phyloP scores from a whole-genome alignment of 176 grass and related monocot species.

The Carex kokanica region DNA sequence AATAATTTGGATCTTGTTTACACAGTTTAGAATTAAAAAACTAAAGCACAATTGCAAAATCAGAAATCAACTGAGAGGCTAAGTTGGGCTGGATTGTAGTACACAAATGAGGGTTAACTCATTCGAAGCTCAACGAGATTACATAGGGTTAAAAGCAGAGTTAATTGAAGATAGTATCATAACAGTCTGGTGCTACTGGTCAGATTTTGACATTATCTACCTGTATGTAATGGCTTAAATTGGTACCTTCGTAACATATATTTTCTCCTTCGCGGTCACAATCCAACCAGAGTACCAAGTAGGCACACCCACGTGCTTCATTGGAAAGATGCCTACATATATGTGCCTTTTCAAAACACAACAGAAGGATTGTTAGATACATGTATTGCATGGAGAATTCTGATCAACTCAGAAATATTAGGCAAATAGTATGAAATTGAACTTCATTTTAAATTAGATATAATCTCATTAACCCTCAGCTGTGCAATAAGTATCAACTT shows the following conservation, averaged over 20 bases:
- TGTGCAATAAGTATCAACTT: background rate
- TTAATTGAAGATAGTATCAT: background rate
- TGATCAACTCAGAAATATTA: background rate
- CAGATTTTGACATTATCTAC: background rate
- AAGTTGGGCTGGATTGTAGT: background rate
- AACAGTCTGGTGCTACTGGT: background rate
- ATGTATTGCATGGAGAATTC: background rate
- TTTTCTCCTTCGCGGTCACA: conserved; percentile 99
- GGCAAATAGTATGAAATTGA: background rate
- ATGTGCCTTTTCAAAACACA: conserved; percentile 57
- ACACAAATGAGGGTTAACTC: conserved; percentile 10
- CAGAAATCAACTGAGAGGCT: background rate
- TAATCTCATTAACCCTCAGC: background rate
- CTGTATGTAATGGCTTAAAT: background rate
- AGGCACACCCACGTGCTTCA: conserved; percentile 79
- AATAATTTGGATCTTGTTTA: background rate
- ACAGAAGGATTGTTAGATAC: conserved; percentile 18
- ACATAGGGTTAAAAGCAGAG: background rate
- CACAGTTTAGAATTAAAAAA: background rate
- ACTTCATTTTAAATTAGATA: conserved; percentile 13
- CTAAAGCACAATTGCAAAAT: background rate
- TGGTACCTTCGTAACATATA: conserved; percentile 95
- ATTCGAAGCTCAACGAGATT: background rate
- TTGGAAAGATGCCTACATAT: conserved; percentile 85
- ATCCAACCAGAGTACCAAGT: conserved; percentile 91